Base-by-base conservation (phyloP, 2,329 filamentous ascomycete genomes). In the Penicillium occitanis region DNA sequence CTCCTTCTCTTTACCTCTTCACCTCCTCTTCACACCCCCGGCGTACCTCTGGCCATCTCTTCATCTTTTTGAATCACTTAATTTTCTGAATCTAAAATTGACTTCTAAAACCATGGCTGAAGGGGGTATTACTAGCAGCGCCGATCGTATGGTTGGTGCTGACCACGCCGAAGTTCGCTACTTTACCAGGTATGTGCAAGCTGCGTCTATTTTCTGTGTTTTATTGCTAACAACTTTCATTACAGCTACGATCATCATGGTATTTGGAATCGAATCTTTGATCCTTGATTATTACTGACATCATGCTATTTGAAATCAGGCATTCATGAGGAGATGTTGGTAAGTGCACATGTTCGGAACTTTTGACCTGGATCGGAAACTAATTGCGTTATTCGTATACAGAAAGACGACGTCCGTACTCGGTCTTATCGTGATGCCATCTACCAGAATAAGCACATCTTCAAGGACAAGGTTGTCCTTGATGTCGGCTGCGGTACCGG, bases 351-450 rank as follows among this genome's bases (percentile, higher is more conserved):
- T 3, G 5, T 37, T 11, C 50, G 55, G 61, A 60, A 30, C 14
- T 33, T 46, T 28, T 30, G 22, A 30, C 42, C 40, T n/a, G 22
- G 14, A 30, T 14, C n/a, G 22, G 19, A 35, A 22, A 33, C 51
- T 65, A 53, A 46, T 61, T 28, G 30, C 46, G 1, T 37, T 40
- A 2, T 11, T n/a, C 14, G 11, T 42, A 17, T 75, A 68, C 76
- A 97, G 92, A 98, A 97, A 90, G 95, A 99, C 82, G 95, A 99
- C 81, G 93, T 99, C 68, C 92, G 95, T 72, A 99, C 95, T 66
- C 88, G 89, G 79, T 96, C 93, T 68, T 99, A 99, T 85, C 94
- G 96, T 85, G 94, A 98, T 79, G 97, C 97, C 76, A 93, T 97
- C 73, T 97, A 97, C 80, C 87, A 89, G 70, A 92, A 97, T 81